Evolutionary conservation across 164 flowering plant genomes (phyloP).

Genomic region (Nymphaea thermarum): DNA sequence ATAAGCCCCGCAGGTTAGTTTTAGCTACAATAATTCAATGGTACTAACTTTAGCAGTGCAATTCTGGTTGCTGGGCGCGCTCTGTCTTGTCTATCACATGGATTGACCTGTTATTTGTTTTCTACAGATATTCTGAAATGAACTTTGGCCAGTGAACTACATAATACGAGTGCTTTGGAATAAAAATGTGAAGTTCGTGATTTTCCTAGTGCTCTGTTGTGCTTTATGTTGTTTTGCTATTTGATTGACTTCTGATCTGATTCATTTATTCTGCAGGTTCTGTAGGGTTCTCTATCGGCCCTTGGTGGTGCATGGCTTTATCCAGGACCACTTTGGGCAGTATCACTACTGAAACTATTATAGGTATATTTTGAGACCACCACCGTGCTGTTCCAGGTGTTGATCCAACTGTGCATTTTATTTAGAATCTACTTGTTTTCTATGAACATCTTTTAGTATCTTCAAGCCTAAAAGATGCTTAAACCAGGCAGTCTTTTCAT

Average conservation of each 20-base stretch:
- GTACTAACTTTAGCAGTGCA: neutral
- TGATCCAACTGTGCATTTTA: too few relatives aligned
- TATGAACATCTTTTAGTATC: too few relatives aligned
- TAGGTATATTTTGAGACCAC: neutral
- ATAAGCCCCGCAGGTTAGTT: neutral
- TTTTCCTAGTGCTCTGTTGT: neutral
- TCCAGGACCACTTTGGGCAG: neutral
- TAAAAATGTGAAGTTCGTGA: neutral
- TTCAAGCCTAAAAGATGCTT: too few relatives aligned
- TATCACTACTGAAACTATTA: neutral
- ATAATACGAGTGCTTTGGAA: neutral
- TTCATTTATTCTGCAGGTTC: neutral
- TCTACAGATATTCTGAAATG: neutral
- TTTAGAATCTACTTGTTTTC: too few relatives aligned
- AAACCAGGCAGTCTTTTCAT: too few relatives aligned
- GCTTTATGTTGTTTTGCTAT: neutral
- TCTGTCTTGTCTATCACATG: neutral
- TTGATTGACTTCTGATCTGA: neutral
- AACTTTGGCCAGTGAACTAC: neutral
- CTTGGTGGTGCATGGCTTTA: neutral
- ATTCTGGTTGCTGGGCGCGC: neutral
- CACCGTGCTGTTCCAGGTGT: neutral
- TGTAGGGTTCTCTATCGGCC: neutral
- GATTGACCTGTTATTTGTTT: too few relatives aligned
- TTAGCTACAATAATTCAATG: neutral